Conservation (phyloP, 2,329 filamentous ascomycete genomes). For the Chaetomiaceae sp. region DNA sequence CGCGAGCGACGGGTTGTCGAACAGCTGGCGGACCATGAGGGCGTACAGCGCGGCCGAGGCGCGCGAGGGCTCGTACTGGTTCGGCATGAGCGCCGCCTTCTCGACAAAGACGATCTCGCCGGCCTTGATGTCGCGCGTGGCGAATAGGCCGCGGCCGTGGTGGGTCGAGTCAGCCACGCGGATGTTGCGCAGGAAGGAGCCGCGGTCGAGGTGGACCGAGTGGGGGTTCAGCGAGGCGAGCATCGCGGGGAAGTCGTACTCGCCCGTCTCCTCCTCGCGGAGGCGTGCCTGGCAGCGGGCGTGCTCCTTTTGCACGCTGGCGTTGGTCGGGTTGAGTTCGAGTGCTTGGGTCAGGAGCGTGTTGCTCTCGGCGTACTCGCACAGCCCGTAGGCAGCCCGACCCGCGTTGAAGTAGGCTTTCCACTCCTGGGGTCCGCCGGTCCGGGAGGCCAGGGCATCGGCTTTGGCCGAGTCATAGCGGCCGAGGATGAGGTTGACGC, state of each 20-base stretch:
- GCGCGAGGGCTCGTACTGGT: slow-evolving; percentile 38
- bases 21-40: slow-evolving; percentile 35
- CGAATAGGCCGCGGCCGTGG: slow-evolving; percentile 41
- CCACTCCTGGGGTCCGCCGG: slow-evolving; percentile 28
- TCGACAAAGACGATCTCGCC: slow-evolving; percentile 41
- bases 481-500: slow-evolving; percentile 31
- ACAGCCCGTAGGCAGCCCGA: slow-evolving; percentile 33
- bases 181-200: slow-evolving; percentile 33
- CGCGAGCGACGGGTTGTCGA: slow-evolving; percentile 36
- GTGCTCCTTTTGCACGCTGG: slow-evolving; percentile 24
- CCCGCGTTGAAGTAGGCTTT: slow-evolving; percentile 33
- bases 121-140: slow-evolving; percentile 32
- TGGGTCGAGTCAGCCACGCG: slow-evolving; percentile 29
- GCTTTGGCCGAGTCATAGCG: slow-evolving; percentile 31
- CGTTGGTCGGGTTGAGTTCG: slow-evolving; percentile 18
- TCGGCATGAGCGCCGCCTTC: slow-evolving; percentile 38
- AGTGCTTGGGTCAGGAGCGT: slow-evolving; percentile 27
- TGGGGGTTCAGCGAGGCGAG: slow-evolving; percentile 17
- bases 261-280: slow-evolving; percentile 27
- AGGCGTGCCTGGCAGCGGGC: slow-evolving; percentile 26
- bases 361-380: slow-evolving; percentile 27
- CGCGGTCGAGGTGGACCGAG: slow-evolving; percentile 30
- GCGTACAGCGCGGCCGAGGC: slow-evolving; percentile 42
- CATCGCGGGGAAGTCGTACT: slow-evolving; percentile 30
- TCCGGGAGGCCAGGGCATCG: slow-evolving; percentile 31